These are phyloP conservation scores for Podospora pseudoanserina DNA, from an alignment of 495 filamentous ascomycete species.

Conservation along the genomic window DNA sequence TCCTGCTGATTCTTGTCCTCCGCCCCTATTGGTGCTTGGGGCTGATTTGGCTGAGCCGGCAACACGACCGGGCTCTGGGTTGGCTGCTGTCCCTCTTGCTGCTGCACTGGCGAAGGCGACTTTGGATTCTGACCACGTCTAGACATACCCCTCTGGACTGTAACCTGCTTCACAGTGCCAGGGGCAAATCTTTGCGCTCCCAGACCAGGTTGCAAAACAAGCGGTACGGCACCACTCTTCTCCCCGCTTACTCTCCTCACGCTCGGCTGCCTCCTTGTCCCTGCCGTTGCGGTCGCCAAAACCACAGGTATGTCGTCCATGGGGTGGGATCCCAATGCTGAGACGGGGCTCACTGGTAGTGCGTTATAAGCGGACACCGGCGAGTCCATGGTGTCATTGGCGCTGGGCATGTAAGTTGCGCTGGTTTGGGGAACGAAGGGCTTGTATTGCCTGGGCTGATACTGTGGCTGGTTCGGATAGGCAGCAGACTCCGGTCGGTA, in stretches of 20 bases:
- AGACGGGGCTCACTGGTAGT: constrained; percentile 15
- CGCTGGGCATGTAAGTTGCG: background rate
- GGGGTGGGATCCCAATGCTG: constrained; percentile 11
- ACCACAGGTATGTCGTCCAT: background rate
- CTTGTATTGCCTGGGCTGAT: constrained; percentile 1
- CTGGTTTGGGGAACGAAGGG: background rate
- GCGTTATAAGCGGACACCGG: constrained; percentile 16
- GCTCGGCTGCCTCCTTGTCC: background rate
- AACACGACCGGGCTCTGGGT: background rate
- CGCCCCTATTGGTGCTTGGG: background rate
- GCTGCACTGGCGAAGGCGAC: background rate
- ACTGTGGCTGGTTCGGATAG: constrained; percentile 7
- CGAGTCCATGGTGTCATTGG: constrained; percentile 8
- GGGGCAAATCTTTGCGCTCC: constrained; percentile 7
- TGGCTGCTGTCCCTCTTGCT: background rate
- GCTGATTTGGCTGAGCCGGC: background rate
- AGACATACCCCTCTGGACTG: constrained; percentile 6
- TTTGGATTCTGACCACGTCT: background rate
- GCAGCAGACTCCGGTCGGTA: background rate
- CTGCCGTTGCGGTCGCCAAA: background rate
- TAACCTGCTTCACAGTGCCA: constrained; percentile 11
- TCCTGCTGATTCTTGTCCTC: background rate
- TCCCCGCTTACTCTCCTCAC: background rate
- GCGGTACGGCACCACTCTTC: constrained; percentile 8
- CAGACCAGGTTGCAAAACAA: constrained; percentile 19